Evolutionary conservation across 306 rosid genomes (phyloP).

Genomic region (Aeschynomene evenia): DNA sequence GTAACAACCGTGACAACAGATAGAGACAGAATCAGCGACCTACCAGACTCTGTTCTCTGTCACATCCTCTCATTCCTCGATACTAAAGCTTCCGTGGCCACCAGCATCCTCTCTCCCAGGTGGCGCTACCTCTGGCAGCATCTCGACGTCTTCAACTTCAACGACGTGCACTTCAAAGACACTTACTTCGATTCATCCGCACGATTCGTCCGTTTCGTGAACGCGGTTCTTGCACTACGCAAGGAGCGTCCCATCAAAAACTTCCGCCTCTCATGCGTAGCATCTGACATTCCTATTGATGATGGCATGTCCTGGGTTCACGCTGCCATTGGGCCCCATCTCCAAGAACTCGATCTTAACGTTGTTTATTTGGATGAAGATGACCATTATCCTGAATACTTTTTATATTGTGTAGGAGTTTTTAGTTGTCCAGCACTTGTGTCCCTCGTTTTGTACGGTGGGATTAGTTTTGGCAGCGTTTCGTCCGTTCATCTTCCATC

Average conservation of each 20-base stretch:
- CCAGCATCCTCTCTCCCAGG: neutral
- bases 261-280: no score
- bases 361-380: no score
- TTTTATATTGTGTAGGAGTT: no score
- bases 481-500: neutral
- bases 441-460: neutral
- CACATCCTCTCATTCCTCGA: conserved; percentile 24
- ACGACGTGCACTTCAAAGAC: neutral
- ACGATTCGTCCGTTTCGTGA: neutral
- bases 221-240: neutral
- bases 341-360: no score
- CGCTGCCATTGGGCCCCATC: no score
- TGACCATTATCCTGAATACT: no score
- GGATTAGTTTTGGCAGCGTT: no score
- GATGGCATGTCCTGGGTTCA: no score
- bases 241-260: no score
- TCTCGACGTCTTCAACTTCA: neutral
- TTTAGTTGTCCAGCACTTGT: neutral
- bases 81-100: conserved; percentile 1
- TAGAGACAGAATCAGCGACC: neutral
- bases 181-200: neutral
- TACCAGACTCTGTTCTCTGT: conserved; percentile 6
- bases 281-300: no score
- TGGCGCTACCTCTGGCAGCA: neutral
- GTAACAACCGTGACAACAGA: no score